Evolutionary conservation across 768 basidiomycete species (phyloP).

Genomic region (Asterophora parasitica): DNA sequence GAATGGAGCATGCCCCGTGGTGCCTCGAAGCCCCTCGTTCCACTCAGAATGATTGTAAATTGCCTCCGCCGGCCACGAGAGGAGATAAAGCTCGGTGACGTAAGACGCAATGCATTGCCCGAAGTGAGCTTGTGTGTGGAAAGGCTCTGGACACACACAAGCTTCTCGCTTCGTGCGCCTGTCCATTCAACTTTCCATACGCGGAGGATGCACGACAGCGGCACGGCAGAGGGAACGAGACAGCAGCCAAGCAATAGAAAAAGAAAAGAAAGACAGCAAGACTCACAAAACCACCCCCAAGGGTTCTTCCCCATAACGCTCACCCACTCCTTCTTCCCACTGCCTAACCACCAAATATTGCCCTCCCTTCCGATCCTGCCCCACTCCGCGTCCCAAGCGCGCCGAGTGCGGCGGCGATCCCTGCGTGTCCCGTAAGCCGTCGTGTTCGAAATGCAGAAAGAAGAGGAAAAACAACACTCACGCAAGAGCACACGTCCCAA

Average conservation of each 20-base stretch:
- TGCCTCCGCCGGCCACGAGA: background rate
- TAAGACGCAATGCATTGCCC: background rate
- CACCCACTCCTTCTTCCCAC: slow-evolving; percentile 59
- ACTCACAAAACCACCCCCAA: slow-evolving; percentile 80
- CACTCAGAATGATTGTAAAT: background rate
- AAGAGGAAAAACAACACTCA: slow-evolving; percentile 27
- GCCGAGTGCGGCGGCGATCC: slow-evolving; percentile 39
- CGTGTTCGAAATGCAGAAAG: background rate
- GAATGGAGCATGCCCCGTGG: background rate
- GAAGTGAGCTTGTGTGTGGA: background rate
- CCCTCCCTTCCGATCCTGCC: slow-evolving; percentile 71
- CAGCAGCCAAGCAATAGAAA: slow-evolving; percentile 2
- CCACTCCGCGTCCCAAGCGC: slow-evolving; percentile 77
- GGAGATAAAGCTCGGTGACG: background rate
- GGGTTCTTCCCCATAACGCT: slow-evolving; percentile 71
- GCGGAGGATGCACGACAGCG: background rate
- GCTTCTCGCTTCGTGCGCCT: background rate
- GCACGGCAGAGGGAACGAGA: background rate
- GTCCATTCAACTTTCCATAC: background rate
- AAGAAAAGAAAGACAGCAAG: background rate
- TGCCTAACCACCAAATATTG: slow-evolving; percentile 84
- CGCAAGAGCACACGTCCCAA: slow-evolving; percentile 52
- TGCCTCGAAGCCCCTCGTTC: background rate
- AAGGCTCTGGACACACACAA: background rate
- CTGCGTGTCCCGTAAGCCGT: slow-evolving; percentile 25